Evolutionary conservation across 2,329 filamentous ascomycete genomes (phyloP).

Genomic region (Tolypocladium endophyticum): DNA sequence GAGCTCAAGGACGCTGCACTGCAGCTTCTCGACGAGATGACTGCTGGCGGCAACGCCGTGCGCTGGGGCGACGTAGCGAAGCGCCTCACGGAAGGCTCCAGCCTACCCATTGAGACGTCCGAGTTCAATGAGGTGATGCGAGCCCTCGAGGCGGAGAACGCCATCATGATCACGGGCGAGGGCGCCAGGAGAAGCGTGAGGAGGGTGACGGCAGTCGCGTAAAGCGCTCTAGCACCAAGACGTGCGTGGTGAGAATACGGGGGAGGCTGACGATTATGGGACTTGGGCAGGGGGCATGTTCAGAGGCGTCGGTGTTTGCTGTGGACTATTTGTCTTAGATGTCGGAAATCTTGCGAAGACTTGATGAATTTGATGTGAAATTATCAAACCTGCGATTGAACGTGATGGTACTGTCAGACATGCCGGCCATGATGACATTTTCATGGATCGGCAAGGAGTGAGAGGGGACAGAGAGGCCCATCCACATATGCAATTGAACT

Average conservation of each 20-base stretch:
- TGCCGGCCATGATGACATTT: neutral
- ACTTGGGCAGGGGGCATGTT: neutral
- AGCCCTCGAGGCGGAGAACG: conserved; percentile 73
- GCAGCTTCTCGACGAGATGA: conserved; percentile 69
- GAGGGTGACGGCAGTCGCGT: conserved; percentile 50
- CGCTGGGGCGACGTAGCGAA: conserved; percentile 71
- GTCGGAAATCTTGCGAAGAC: neutral
- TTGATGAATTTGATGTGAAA: neutral
- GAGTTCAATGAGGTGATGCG: conserved; percentile 81
- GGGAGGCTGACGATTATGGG: neutral
- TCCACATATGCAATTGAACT: neutral
- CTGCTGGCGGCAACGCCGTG: conserved; percentile 54
- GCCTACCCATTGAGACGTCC: conserved; percentile 58
- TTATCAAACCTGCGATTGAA: neutral
- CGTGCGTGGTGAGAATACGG: neutral
- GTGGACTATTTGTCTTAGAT: neutral
- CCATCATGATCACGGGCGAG: conserved; percentile 71
- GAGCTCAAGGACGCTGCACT: conserved; percentile 78
- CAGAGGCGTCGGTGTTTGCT: conserved; percentile 2
- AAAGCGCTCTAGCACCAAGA: neutral
- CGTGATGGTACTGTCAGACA: neutral
- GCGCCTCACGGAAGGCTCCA: conserved; percentile 59
- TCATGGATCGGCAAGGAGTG: neutral
- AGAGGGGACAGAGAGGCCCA: neutral
- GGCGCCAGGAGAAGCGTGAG: conserved; percentile 74